These are phyloP conservation scores for Pulveroboletus sp. DNA, from an alignment of 768 basidiomycete species.

Conservation along the genomic window DNA sequence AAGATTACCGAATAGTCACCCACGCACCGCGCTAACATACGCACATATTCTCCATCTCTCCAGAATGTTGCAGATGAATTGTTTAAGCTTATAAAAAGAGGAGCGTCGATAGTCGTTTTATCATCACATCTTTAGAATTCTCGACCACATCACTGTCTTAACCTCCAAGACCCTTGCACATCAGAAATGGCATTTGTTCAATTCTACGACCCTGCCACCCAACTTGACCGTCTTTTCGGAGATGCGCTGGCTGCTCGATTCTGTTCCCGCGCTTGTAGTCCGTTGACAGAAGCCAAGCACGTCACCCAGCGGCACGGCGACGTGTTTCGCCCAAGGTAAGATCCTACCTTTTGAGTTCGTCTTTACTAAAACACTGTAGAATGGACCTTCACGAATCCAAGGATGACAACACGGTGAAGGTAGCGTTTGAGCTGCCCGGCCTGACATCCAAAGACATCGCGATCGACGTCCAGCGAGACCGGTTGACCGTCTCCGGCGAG, in stretches of 20 bases:
- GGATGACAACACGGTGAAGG: slow-evolving; percentile 41
- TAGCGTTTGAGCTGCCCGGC: slow-evolving; percentile 55
- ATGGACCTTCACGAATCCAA: slow-evolving; percentile 47
- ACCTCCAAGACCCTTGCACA: no score
- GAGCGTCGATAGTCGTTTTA: background rate
- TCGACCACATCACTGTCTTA: background rate
- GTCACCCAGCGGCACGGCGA: background rate
- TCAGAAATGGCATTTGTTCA: slow-evolving; percentile 2
- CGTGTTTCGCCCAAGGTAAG: slow-evolving; percentile 23
- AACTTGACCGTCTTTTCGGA: slow-evolving; percentile 8
- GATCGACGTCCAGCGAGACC: slow-evolving; percentile 45
- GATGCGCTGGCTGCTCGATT: slow-evolving; percentile 22
- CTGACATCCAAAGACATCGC: slow-evolving; percentile 45
- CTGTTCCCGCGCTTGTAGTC: background rate
- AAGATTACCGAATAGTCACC: slow-evolving; percentile 3
- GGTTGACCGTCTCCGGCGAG: slow-evolving; percentile 47
- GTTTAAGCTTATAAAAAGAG: slow-evolving; percentile 5
- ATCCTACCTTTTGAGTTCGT: accelerated
- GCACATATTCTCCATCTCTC: background rate
- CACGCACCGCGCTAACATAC: background rate
- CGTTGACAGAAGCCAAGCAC: background rate
- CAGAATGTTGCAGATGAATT: slow-evolving; percentile 2
- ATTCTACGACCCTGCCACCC: slow-evolving; percentile 1
- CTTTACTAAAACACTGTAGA: slow-evolving; percentile 15
- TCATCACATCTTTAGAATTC: background rate